phyloP scores from a whole-genome alignment of 2,329 filamentous ascomycete species.

The Penicillium occitanis region DNA sequence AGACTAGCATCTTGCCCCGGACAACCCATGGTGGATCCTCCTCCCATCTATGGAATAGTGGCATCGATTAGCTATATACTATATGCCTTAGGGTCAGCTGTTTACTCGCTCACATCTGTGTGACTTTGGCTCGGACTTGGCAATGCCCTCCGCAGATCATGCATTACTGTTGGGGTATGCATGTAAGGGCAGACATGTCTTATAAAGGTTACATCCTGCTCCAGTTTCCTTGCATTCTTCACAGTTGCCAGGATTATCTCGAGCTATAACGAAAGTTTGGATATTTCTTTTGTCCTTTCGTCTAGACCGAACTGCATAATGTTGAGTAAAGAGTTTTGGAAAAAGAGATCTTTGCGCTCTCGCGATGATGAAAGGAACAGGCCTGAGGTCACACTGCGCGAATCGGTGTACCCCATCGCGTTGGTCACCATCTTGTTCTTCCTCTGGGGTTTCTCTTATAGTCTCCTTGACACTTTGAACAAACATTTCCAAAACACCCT shows the following conservation, averaged over 20 bases:
- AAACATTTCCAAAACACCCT: constrained; percentile 60
- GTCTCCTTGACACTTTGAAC: constrained; percentile 52
- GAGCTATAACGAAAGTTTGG: background rate
- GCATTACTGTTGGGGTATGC: background rate
- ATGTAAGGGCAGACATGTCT: background rate
- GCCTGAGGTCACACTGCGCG: constrained; percentile 38
- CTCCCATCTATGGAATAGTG: background rate
- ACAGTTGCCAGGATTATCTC: background rate
- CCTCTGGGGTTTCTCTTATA: constrained; percentile 54
- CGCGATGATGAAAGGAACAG: constrained; percentile 1
- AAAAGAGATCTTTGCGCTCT: constrained; percentile 4
- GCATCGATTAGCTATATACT: background rate
- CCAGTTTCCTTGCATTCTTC: background rate
- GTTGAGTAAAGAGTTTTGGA: background rate
- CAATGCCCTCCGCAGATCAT: background rate
- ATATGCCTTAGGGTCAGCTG: background rate
- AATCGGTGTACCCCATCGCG: constrained; percentile 46
- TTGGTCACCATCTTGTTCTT: constrained; percentile 53
- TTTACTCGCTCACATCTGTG: background rate
- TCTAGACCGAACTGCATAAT: background rate
- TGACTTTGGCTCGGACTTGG: background rate
- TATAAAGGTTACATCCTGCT: background rate
- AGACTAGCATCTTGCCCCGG: background rate
- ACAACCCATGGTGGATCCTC: background rate
- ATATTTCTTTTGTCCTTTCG: background rate